Conservation (phyloP, 345 rosid genomes). For the Hibiscus tridactylites region DNA sequence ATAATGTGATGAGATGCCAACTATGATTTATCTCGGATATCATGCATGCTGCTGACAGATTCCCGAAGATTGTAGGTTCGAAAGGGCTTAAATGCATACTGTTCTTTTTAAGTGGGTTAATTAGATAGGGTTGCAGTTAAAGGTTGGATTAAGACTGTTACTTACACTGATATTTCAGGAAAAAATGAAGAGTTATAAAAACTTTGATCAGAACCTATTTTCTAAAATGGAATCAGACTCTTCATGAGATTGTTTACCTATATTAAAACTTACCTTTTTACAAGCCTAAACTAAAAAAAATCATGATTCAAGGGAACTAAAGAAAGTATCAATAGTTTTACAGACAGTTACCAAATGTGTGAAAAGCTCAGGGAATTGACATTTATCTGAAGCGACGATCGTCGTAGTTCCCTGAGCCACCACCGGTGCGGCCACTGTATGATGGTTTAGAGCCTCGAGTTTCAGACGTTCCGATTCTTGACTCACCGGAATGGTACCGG, state of each 20-base stretch:
- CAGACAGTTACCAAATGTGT: not conserved
- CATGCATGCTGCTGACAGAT: not conserved
- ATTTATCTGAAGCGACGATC: constrained; percentile 3
- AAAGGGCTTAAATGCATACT: not conserved
- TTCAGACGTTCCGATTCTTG: constrained; percentile 43
- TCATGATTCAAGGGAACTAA: not conserved
- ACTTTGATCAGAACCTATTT: no score
- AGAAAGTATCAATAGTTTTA: not conserved
- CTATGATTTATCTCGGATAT: not conserved
- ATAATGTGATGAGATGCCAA: not conserved
- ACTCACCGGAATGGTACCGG: constrained; percentile 33
- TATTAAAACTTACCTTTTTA: not conserved
- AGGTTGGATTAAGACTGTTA: not conserved
- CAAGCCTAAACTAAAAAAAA: not conserved
- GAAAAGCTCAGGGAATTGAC: not conserved
- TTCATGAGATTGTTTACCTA: not conserved
- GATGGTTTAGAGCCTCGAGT: constrained; percentile 20
- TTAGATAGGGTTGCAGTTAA: not conserved
- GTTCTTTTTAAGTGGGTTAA: not conserved
- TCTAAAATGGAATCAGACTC: no score
- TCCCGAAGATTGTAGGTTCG: not conserved
- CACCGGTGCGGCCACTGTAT: not conserved
- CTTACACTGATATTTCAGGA: not conserved
- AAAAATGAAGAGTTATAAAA: no score
- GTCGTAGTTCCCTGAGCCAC: not conserved